Evolutionary conservation across 208 protist species (phyloP), one percentile per base, ranked within the genome.

Genomic region (Leishmania aethiopica): DNA sequence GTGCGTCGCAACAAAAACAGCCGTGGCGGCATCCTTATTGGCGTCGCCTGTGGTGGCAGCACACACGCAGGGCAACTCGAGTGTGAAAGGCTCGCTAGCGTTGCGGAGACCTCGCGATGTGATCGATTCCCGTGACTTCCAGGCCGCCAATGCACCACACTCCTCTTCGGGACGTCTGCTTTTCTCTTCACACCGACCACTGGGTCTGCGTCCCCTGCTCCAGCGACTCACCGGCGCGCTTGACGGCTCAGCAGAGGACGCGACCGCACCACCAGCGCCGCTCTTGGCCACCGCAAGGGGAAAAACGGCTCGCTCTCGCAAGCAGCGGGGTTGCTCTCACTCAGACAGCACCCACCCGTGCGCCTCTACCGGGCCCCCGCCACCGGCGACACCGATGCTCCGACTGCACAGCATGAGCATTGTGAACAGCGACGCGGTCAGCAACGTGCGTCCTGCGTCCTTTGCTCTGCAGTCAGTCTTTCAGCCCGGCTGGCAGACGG

Each of bases 391-490:
- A 55, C 32, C 47, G 49, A 51, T 25, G n/a, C 3, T 92, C 1
- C 69, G 45, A 2, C 80, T 92, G 45, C 80, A 90, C 55, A 92
- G 86, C 49, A 74, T 94, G 51, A 89, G 94, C 75, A 88, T 96
- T 78, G 87, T 94, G 49, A 80, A 87, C 79, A 13, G 59, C 37
- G 83, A 83, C 64, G 91, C 84, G 2, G 78, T 84, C 11, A 57
- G 51, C 15, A 25, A 81, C 25, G 45, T 70, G 7, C 78, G 85
- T 7, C 75, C 69, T 0, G 81, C 80, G 19, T 90, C 90, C 17
- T 95, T 91, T 81, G 89, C 85, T 25, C 70, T 97, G 40, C 94
- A 97, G 80, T 95, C 92, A 1, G 77, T 97, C 35, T 84, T 92
- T 47, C 87, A 87, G 77, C 91, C 92, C 0, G 84, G 80, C 17